phyloP scores from a whole-genome alignment of 495 filamentous ascomycete genomes.

The Penicillium tannophilum region DNA sequence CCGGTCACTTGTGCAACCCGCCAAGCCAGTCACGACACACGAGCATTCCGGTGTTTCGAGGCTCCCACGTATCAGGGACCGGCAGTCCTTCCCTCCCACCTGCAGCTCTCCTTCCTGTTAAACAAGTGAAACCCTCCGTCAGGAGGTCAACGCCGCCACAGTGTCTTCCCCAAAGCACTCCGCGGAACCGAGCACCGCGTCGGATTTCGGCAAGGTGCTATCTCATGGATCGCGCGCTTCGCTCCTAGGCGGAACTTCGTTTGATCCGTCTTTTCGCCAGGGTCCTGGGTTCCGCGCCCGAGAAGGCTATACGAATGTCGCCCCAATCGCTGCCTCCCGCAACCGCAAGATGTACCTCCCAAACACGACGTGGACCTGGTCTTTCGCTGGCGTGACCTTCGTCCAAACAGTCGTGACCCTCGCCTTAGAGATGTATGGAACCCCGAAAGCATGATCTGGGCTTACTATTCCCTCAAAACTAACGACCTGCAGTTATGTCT shows the following conservation, averaged over 20 bases:
- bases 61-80: conserved; percentile 23
- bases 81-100: conserved; percentile 15
- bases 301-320: conserved; percentile 53
- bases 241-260: conserved; percentile 64
- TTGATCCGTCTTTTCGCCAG: conserved; percentile 53
- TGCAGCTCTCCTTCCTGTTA: conserved; percentile 14
- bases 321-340: conserved; percentile 10
- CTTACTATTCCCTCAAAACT: not conserved
- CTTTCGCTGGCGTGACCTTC: conserved; percentile 72
- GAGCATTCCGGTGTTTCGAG: conserved; percentile 20
- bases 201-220: conserved; percentile 59
- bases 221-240: conserved; percentile 63
- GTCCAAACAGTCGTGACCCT: conserved; percentile 78
- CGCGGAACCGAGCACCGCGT: conserved; percentile 42
- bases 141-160: conserved; percentile 42
- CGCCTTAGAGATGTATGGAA: conserved; percentile 80
- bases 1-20: conserved; percentile 10
- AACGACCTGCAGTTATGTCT: conserved; percentile 41
- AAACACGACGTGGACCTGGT: conserved; percentile 83
- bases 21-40: conserved; percentile 27
- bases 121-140: conserved; percentile 18
- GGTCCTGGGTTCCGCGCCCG: conserved; percentile 55
- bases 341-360: conserved; percentile 65
- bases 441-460: not conserved
- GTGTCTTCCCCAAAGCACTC: conserved; percentile 37